Conservation (phyloP, 2,329 filamentous ascomycete species). For the Paecilomyces dactylethromorphus region DNA sequence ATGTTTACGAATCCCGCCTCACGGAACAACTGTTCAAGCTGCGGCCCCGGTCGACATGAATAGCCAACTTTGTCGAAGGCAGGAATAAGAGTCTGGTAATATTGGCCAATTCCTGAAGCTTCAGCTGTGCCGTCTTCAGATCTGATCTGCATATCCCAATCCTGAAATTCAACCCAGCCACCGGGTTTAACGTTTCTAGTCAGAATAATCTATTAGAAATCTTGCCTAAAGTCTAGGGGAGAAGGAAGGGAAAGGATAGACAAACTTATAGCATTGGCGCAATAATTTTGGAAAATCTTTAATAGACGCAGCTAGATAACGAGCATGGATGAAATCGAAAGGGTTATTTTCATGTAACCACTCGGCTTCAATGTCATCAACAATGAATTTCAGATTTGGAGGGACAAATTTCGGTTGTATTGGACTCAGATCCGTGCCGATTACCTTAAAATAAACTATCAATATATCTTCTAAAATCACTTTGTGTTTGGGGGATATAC, state of each 20-base stretch:
- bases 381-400: constrained; percentile 50
- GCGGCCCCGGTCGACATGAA: neutral
- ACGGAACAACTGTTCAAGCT: constrained; percentile 9
- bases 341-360: constrained; percentile 45
- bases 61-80: neutral
- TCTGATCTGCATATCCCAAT: constrained; percentile 22
- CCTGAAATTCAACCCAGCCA: constrained; percentile 26
- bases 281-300: constrained; percentile 50
- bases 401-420: constrained; percentile 33
- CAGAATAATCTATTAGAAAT: neutral
- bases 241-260: neutral
- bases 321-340: constrained; percentile 57
- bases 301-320: constrained; percentile 51
- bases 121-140: constrained; percentile 15
- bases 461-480: neutral
- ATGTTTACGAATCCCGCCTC: constrained; percentile 17
- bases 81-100: neutral
- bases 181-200: constrained; percentile 27
- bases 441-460: constrained; percentile 2
- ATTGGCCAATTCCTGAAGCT: neutral
- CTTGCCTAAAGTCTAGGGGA: neutral
- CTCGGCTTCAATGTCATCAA: constrained; percentile 52
- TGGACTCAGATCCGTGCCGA: constrained; percentile 22
- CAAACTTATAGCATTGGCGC: constrained; percentile 40
- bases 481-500: neutral